Base-by-base conservation (phyloP, 2,329 filamentous ascomycete genomes). In the Nannizziopsis arthrosporioides region DNA sequence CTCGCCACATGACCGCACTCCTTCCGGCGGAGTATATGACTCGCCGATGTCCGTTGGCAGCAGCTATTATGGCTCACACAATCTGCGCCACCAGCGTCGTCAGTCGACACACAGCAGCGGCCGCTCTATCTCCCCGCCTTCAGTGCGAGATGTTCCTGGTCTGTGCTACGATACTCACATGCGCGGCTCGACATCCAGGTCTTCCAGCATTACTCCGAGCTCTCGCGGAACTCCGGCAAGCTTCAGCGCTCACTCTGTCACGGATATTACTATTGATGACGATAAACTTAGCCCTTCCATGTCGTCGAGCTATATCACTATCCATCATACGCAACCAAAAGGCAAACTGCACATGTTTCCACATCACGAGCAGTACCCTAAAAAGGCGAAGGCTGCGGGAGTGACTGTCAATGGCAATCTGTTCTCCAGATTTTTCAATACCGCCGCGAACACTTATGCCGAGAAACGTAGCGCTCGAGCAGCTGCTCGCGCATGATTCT, bases 141-240 rank as follows among this genome's bases (percentile, higher is more conserved):
- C 68, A 2, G 53, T 70, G 39, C 62, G 63, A 18, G 69, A 72
- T 50, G 62, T 72, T 0, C 69, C 69, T 3, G 56, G 57, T 2
- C 60, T 72, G 2, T 67, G 68, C 1, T 64, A 66, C 19, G 68
- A 66, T 3, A 60, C 62, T 36, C 65, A 61, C 47, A 68, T 66
- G 3, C 55, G 68, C 27, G 64, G 63, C 56, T 71, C 52, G 9
- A 52, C 54, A 19, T 55, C 68, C 27, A 63, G 67, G 27, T 68
- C 68, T 1, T 71, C 68, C 17, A 71, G 68, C 42, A 47, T 66
- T 10, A 64, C 68, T 14, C 65, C 68, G 14, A 70, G 67, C 50
- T 66, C 63, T 11, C 63, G 67, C 12, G 68, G 66, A 34, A 71
- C 68, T 1, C 68, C 68, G 0, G 63, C 65, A 34, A 70, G 63